Percentiles rank a stretch among this genome's conserved stretches.
These are phyloP conservation scores for Teunomyces pallodes DNA, from an alignment of 805 yeast genomes.

Conservation along the genomic window DNA sequence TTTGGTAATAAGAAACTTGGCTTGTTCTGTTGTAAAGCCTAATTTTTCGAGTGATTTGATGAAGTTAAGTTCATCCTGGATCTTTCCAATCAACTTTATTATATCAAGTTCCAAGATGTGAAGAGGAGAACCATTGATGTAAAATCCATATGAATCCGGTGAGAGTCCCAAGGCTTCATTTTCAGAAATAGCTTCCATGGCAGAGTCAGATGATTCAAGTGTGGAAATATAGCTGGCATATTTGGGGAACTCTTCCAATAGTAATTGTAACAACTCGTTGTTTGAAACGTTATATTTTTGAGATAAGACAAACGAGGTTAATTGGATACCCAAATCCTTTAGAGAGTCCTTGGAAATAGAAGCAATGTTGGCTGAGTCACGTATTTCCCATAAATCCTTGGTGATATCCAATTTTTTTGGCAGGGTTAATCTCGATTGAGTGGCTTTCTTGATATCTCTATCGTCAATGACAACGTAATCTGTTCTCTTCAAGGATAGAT, in stretches of 20 bases:
- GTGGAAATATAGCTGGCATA: constrained; percentile 37
- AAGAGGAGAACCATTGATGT: constrained; percentile 67
- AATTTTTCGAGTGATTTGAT: constrained; percentile 22
- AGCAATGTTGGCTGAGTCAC: constrained; percentile 19
- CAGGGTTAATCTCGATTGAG: constrained; percentile 21
- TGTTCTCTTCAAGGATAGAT: constrained; percentile 59
- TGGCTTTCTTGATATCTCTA: constrained; percentile 35
- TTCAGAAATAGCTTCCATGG: constrained; percentile 21
- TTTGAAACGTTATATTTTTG: constrained; percentile 18
- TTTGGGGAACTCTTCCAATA: constrained; percentile 56
- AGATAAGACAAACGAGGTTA: constrained; percentile 37
- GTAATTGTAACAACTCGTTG: constrained; percentile 34
- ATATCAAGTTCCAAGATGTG: constrained; percentile 44
- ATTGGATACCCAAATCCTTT: constrained; percentile 36
- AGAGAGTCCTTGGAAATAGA: constrained; percentile 31
- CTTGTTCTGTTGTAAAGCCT: constrained; percentile 32
- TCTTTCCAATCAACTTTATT: constrained; percentile 41
- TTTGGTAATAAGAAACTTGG: constrained; percentile 32
- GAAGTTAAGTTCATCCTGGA: constrained; percentile 23
- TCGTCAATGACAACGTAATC: constrained; percentile 69
- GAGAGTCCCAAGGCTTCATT: constrained; percentile 40
- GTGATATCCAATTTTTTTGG: constrained; percentile 16
- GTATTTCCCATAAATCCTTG: constrained; percentile 15
- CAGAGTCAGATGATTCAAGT: constrained; percentile 11
- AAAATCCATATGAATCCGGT: constrained; percentile 48